Base-by-base conservation (phyloP, 176 grass and related monocot species). In the Cenchrus americanus region DNA sequence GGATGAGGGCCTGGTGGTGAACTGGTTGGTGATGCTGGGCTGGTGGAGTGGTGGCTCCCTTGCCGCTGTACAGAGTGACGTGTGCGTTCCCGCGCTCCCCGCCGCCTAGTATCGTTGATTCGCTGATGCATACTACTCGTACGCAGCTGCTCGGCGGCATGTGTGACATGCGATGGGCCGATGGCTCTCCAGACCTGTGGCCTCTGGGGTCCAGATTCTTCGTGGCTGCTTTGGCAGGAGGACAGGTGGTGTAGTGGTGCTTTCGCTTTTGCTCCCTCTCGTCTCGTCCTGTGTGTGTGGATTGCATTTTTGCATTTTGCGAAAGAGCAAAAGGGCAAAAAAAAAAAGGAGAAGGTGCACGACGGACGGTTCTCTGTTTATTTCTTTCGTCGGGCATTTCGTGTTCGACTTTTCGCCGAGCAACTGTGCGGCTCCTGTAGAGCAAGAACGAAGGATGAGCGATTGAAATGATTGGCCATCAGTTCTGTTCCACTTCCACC, bases 241-340 rank as follows among this genome's bases (percentile, higher is more conserved):
- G 66, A 57, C 47, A 81, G 71, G 83, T 10, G 43, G 43, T 8
- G 1, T 18, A 15, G 52, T 27, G 65, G 21, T 49, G 83, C 53
- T 86, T 89, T 86, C 68, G 21, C 81, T 73, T 76, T 80, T 44
- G 51, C 49, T 64, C 43, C 40, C 60, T 76, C 47, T 8, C 65
- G 81, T 51, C 46, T 14, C 15, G 24, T 73, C 30, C 49, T 80
- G 82, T 75, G 53, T 80, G 82, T 75, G 53, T n/a, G 63, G 69
- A 42, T 82, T 61, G 76, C 60, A 26, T 48, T 81, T 69, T 57
- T 22, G 19, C 41, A 21, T 54, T 57, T 65, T 32, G 9, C 22
- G 4, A 22, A 68, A 81, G 54, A 42, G 50, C 22, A 24, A 73
- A 52, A 52, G 3, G 17, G 26, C 1, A 30, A 17, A 19, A 81